phyloP scores from a whole-genome alignment of 345 rosid species.

The Syzygium jambos region DNA sequence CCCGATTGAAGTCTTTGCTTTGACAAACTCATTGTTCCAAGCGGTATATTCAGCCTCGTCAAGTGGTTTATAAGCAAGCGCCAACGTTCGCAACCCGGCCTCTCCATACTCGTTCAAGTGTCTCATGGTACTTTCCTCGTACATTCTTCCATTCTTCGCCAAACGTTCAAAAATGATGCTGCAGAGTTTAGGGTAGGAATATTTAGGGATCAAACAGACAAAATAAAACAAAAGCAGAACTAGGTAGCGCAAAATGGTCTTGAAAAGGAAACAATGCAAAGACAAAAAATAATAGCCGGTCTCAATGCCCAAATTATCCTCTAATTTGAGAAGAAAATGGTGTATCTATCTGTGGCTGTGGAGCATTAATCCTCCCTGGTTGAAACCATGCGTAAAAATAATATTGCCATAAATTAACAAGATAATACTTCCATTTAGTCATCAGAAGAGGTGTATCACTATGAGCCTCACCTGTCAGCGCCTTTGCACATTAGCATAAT shows the following conservation, averaged over 20 bases:
- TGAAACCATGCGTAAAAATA: not conserved
- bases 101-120: constrained; percentile 95
- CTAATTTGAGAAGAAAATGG: not conserved
- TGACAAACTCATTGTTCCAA: constrained; percentile 76
- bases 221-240: not conserved
- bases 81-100: constrained; percentile 83
- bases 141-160: constrained; percentile 67
- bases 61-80: constrained; percentile 69
- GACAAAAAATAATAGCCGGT: not conserved
- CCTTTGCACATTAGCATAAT: constrained; percentile 92
- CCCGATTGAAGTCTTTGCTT: constrained; percentile 80
- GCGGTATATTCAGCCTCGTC: constrained; percentile 61
- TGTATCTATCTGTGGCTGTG: not conserved
- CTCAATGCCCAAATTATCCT: not conserved
- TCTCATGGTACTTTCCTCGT: constrained; percentile 49
- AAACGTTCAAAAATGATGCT: constrained; percentile 90
- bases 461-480: constrained; percentile 76
- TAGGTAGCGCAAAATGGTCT: not conserved
- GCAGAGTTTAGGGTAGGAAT: constrained; percentile 15
- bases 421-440: not conserved
- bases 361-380: not conserved
- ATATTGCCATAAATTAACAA: not conserved
- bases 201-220: not conserved
- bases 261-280: not conserved
- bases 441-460: not conserved